These are phyloP conservation scores for Trichocladium uniseriatum DNA, from an alignment of 495 filamentous ascomycete species.

Conservation along the genomic window DNA sequence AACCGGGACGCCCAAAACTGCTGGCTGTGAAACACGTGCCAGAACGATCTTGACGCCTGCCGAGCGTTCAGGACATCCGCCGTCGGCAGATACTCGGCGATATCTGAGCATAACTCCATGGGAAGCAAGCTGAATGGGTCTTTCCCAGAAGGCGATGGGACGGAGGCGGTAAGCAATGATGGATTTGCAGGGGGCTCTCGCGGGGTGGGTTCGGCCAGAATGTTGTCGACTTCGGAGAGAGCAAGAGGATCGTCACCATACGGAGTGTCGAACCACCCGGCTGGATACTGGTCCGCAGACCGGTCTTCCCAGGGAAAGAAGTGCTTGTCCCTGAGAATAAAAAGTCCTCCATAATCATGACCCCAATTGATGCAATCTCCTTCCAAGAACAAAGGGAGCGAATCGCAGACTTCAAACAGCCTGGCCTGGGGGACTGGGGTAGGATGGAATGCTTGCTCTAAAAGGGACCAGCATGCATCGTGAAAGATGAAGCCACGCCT, in stretches of 20 bases:
- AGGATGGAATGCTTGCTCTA: not conserved
- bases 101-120: too few species aligned
- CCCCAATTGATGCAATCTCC: not conserved
- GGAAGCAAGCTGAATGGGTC: too few species aligned
- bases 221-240: too few species aligned
- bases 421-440: not conserved
- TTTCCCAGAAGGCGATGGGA: too few species aligned
- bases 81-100: too few species aligned
- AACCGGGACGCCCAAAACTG: constrained; percentile 1
- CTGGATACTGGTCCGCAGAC: not conserved
- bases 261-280: too few species aligned
- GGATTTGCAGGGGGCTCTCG: too few species aligned
- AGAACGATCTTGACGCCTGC: not conserved
- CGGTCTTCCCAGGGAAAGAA: not conserved
- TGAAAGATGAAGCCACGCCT: not conserved
- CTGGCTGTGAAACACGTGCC: not conserved
- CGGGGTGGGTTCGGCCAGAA: too few species aligned
- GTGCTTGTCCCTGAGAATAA: not conserved
- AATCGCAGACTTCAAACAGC: not conserved
- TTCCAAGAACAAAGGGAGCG: not conserved
- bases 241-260: too few species aligned
- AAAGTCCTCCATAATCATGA: not conserved
- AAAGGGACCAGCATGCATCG: not conserved
- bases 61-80: too few species aligned
- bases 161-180: too few species aligned